These are phyloP conservation scores for Anastatica hierochuntica DNA, from an alignment of 345 rosid genomes.

Conservation along the genomic window DNA sequence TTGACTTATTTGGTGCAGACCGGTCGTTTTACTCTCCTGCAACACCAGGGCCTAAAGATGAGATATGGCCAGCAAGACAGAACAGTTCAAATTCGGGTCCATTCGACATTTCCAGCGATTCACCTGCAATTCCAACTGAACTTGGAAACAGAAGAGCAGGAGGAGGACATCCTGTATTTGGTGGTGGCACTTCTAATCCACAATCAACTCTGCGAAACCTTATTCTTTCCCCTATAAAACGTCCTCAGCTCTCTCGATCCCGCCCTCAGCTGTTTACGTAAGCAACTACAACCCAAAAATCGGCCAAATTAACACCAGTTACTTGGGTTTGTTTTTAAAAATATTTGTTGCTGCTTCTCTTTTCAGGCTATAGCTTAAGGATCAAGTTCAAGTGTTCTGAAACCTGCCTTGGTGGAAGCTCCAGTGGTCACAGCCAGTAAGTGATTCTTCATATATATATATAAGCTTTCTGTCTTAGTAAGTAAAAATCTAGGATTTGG, in stretches of 20 bases:
- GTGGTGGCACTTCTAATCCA: conserved; percentile 43
- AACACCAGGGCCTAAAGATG: conserved; percentile 95
- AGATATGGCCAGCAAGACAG: conserved; percentile 83
- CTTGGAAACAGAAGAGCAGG: conserved; percentile 47
- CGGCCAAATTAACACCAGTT: background rate
- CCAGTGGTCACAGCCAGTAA: conserved; percentile 13
- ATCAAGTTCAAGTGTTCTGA: conserved; percentile 4
- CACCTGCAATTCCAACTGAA: conserved; percentile 55
- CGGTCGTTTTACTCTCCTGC: conserved; percentile 69
- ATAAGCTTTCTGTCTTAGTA: background rate
- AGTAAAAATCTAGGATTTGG: background rate
- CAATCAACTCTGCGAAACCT: conserved; percentile 73
- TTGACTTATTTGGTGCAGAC: conserved; percentile 84
- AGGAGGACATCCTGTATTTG: conserved; percentile 34
- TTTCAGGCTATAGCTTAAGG: conserved; percentile 22
- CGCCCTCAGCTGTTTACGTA: conserved; percentile 69
- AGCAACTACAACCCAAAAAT: conserved; percentile 15
- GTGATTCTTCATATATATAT: conserved; percentile 7
- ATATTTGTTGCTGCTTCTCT: background rate
- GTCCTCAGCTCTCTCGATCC: conserved; percentile 79
- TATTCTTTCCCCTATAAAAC: conserved; percentile 85
- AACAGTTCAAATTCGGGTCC: conserved; percentile 64
- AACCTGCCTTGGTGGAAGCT: conserved; percentile 19
- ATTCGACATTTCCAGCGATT: conserved; percentile 51
- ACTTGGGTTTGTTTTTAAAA: background rate